A percentile compares a stretch with the other conserved stretches of the same genome.
Conservation (phyloP, 495 filamentous ascomycete species). For the Pseudomonodictys pantanalensis region DNA sequence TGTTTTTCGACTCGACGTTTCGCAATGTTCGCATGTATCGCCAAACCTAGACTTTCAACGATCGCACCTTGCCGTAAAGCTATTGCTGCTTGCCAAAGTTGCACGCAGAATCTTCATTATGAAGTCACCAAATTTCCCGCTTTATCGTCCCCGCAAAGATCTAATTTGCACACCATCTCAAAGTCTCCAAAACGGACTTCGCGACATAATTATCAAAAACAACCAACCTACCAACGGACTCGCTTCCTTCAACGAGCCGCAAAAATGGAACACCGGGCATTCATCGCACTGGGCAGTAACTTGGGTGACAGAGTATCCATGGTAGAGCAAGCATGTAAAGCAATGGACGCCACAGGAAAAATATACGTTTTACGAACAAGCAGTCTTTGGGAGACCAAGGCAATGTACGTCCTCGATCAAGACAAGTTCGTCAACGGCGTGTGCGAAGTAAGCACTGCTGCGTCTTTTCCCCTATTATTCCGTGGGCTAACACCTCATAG, state of each 20-base stretch:
- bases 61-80: too few species aligned
- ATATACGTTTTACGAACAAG: slow-evolving; percentile 80
- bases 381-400: slow-evolving; percentile 86
- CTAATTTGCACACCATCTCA: too few species aligned
- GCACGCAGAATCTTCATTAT: too few species aligned
- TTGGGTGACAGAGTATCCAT: slow-evolving; percentile 77
- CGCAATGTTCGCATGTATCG: too few species aligned
- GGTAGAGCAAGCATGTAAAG: slow-evolving; percentile 77
- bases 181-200: too few species aligned
- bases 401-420: slow-evolving; percentile 94
- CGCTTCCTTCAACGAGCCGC: background rate
- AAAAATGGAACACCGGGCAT: slow-evolving; percentile 50
- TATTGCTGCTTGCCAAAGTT: too few species aligned
- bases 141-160: too few species aligned
- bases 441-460: slow-evolving; percentile 67
- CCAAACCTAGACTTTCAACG: too few species aligned
- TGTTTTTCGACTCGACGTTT: too few species aligned
- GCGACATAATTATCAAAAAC: too few species aligned
- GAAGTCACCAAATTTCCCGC: too few species aligned
- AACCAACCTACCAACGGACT: background rate
- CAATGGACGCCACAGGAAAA: slow-evolving; percentile 62
- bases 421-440: slow-evolving; percentile 86
- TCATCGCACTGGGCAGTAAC: slow-evolving; percentile 90
- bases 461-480: background rate
- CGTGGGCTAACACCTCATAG: slow-evolving; percentile 46